These are phyloP conservation scores for Diaporthe vexans DNA, from an alignment of 2,329 filamentous ascomycete genomes.

Conservation along the genomic window DNA sequence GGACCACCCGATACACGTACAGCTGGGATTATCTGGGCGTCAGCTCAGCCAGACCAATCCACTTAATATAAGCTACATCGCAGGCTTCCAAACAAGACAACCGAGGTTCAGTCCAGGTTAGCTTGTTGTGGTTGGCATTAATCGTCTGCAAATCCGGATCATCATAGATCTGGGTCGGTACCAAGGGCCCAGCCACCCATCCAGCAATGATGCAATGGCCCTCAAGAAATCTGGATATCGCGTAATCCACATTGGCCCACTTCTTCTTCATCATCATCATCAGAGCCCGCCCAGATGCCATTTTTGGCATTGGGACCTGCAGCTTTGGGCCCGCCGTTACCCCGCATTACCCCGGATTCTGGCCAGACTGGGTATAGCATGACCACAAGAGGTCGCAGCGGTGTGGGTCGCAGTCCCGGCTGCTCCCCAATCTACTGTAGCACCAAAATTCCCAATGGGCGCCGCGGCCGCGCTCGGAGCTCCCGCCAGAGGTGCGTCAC, in stretches of 20 bases:
- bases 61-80: too few relatives aligned
- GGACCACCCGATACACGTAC: too few relatives aligned
- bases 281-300: background rate
- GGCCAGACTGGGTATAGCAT: background rate
- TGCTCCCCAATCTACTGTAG: background rate
- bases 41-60: too few relatives aligned
- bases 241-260: background rate
- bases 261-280: too few relatives aligned
- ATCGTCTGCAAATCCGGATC: background rate
- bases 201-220: background rate
- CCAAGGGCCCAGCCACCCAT: background rate
- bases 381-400: background rate
- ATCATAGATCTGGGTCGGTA: background rate
- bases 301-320: slow-evolving; percentile 22
- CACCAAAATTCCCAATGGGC: background rate
- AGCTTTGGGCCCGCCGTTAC: slow-evolving; percentile 11
- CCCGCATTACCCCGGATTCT: slow-evolving; percentile 37
- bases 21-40: too few relatives aligned
- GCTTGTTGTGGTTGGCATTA: background rate
- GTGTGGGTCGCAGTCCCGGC: slow-evolving; percentile 18
- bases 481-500: slow-evolving; percentile 27
- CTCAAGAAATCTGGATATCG: background rate
- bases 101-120: too few relatives aligned
- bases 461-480: slow-evolving; percentile 20
- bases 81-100: too few relatives aligned